Evolutionary conservation across 208 protist species (phyloP), one percentile per base, ranked within the genome.

Genomic region (Borovskyia barvae): DNA sequence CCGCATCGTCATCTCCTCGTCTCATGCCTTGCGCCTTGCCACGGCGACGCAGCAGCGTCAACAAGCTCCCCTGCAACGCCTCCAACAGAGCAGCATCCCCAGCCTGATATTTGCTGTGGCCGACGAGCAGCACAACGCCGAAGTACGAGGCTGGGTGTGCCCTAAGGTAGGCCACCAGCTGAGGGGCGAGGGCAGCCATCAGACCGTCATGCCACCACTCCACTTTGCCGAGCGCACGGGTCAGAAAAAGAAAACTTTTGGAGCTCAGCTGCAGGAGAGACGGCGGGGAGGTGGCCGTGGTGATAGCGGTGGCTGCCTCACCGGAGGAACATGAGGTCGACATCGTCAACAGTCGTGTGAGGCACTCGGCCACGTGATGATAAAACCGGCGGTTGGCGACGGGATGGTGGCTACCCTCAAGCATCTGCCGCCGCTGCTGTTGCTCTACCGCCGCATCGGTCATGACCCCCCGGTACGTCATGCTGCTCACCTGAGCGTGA

Each of bases 161-260:
- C 24, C 47, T 66, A 5, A 91, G 36, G 41, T 77, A 85, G 25
- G 36, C 52, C 25, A 70, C 61, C 12, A 91, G 61, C 40, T 66
- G 65, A 15, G 71, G 62, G 24, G 76, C 48, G 9, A 91, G 59
- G 20, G 80, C 70, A 1, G 70, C 51, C 17, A 64, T 46, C 47
- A 82, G 70, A 0, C 51, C 49, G 12, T 33, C 24, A 51, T 65
- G 40, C 55, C 85, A 81, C 71, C 71, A 87, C 3, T 52, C 49
- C 42, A 91, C 75, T 39, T 75, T 78, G 15, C 74, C 66, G 28
- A 91, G 63, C n/a, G 84, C 84, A 6, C 82, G 66, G 3, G 66
- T 77, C 24, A 91, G 63, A 48, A 91, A 91, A 42, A 87, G 74
- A 19, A 91, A 75, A 7, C 69, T 75, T 15, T 66, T 57, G 22